Percentiles rank a stretch among this genome's conserved stretches.
These are phyloP conservation scores for Tricharina praecox DNA, from an alignment of 495 filamentous ascomycete genomes.

Conservation along the genomic window DNA sequence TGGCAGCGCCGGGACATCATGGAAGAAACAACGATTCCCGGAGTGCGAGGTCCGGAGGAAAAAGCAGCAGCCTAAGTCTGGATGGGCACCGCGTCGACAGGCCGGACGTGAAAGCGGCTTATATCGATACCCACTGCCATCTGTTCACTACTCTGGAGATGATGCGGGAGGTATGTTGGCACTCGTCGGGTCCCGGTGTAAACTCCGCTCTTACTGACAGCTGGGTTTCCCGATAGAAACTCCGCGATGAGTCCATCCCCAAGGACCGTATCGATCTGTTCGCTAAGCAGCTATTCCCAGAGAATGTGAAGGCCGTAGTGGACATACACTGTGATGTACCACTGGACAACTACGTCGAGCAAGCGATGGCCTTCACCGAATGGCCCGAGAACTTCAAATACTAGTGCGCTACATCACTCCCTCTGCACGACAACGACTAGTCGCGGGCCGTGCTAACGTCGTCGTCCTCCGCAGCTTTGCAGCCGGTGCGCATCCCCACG, in stretches of 20 bases:
- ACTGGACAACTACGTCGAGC: conserved; percentile 7
- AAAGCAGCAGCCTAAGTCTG: neutral
- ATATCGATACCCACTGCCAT: conserved; percentile 22
- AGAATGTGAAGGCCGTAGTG: conserved; percentile 13
- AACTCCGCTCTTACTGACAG: neutral
- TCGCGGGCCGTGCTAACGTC: neutral
- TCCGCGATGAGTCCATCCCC: conserved; percentile 10
- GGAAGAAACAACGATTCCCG: neutral
- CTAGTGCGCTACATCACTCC: conserved; percentile 9
- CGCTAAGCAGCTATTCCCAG: conserved; percentile 13
- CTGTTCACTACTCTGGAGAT: conserved; percentile 12
- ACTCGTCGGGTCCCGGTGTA: too few relatives aligned
- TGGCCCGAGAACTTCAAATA: conserved; percentile 21
- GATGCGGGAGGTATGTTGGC: conserved; percentile 11
- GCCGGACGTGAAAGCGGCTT: conserved; percentile 14
- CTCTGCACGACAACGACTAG: neutral
- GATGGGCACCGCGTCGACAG: conserved; percentile 11
- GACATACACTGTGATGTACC: conserved; percentile 20
- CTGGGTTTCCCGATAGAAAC: conserved; percentile 4
- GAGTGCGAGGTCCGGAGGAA: neutral
- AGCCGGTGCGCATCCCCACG: conserved; percentile 16
- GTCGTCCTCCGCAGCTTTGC: conserved; percentile 18
- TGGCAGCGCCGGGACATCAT: neutral
- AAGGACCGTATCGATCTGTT: conserved; percentile 6
- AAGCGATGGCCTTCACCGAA: conserved; percentile 7